Percentiles rank a stretch among this genome's conserved stretches.
Evolutionary conservation across 2,329 filamentous ascomycete genomes (phyloP).

Genomic region (Byssothecium circinans): DNA sequence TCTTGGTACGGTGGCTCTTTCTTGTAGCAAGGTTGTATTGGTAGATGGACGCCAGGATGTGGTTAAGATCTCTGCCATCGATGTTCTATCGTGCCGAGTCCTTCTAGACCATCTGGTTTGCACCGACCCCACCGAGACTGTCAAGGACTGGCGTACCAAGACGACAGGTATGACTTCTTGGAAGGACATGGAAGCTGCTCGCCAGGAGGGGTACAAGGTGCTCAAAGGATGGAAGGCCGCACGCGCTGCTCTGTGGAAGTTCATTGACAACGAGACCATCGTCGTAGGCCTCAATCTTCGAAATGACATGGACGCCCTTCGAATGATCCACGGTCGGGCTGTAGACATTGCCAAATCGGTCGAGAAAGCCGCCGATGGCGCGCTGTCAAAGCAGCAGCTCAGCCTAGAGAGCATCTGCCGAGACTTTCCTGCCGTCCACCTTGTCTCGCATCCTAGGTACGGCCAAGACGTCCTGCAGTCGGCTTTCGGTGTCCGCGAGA

Average conservation of each 20-base stretch:
- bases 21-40: slow-evolving; percentile 34
- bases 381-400: slow-evolving; percentile 33
- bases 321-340: slow-evolving; percentile 38
- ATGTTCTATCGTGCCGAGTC: slow-evolving; percentile 33
- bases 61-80: slow-evolving; percentile 38
- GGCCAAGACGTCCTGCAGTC: slow-evolving; percentile 56
- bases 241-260: slow-evolving; percentile 32
- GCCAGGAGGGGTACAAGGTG: slow-evolving; percentile 31
- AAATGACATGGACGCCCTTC: slow-evolving; percentile 35
- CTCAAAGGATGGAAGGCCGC: slow-evolving; percentile 39
- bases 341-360: slow-evolving; percentile 36
- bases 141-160: slow-evolving; percentile 29
- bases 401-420: slow-evolving; percentile 34
- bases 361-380: slow-evolving; percentile 38
- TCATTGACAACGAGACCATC: slow-evolving; percentile 37
- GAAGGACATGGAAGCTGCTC: slow-evolving; percentile 28
- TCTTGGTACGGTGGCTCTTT: slow-evolving; percentile 25
- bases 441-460: slow-evolving; percentile 18
- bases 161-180: slow-evolving; percentile 29
- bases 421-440: slow-evolving; percentile 13
- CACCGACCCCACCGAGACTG: slow-evolving; percentile 20
- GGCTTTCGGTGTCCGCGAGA: slow-evolving; percentile 53
- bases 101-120: slow-evolving; percentile 38
- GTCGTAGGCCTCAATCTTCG: slow-evolving; percentile 40
- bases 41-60: slow-evolving; percentile 24